Conservation (phyloP, 129 eudicot genomes). For the Tanacetum coccineum region DNA sequence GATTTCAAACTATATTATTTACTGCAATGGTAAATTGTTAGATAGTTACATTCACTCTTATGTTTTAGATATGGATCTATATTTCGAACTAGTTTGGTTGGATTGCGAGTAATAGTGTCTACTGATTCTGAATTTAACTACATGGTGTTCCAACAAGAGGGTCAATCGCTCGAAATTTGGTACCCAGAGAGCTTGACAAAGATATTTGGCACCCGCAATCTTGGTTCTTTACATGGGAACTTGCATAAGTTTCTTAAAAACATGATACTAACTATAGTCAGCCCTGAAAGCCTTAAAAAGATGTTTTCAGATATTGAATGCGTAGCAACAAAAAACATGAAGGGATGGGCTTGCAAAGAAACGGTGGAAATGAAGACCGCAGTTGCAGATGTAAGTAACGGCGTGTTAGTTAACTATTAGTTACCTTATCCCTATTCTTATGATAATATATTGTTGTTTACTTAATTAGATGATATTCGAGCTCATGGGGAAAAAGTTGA, state of each 20-base stretch:
- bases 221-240: slow-evolving; percentile 71
- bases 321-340: slow-evolving; percentile 36
- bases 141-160: slow-evolving; percentile 72
- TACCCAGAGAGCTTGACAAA: slow-evolving; percentile 68
- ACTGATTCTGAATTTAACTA: slow-evolving; percentile 69
- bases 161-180: slow-evolving; percentile 64
- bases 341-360: slow-evolving; percentile 44
- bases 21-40: too few relatives aligned
- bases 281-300: slow-evolving; percentile 65
- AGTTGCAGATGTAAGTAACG: slow-evolving; percentile 50
- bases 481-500: slow-evolving; percentile 62
- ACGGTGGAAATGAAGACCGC: slow-evolving; percentile 57
- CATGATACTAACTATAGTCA: slow-evolving; percentile 68
- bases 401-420: not conserved
- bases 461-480: slow-evolving; percentile 77
- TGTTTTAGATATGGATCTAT: slow-evolving; percentile 64
- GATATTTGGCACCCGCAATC: slow-evolving; percentile 65
- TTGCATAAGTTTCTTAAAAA: slow-evolving; percentile 82
- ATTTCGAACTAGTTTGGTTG: slow-evolving; percentile 70
- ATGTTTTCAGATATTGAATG: slow-evolving; percentile 65
- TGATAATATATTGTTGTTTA: not conserved
- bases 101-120: slow-evolving; percentile 68
- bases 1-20: too few relatives aligned
- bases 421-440: not conserved
- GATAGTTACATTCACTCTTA: not conserved